These are phyloP conservation scores for Calonectria honghensis DNA, from an alignment of 2,329 filamentous ascomycete species.

Conservation along the genomic window DNA sequence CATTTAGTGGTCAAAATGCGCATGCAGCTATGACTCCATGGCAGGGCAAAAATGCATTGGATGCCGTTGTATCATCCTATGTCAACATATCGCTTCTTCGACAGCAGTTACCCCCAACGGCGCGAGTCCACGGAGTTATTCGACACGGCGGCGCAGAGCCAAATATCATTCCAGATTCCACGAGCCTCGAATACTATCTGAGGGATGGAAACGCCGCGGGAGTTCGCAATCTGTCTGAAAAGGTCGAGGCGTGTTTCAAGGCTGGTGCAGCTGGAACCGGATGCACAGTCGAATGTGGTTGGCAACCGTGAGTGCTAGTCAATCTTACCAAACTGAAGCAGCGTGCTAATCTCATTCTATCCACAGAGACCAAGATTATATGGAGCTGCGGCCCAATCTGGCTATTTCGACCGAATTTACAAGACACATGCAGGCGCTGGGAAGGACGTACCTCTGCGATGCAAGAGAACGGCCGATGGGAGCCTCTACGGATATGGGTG, in stretches of 20 bases:
- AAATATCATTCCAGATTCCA: conserved; percentile 74
- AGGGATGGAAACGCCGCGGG: conserved; percentile 58
- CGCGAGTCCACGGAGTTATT: conserved; percentile 71
- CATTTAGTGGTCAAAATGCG: conserved; percentile 72
- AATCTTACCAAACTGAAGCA: neutral
- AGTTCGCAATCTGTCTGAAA: conserved; percentile 55
- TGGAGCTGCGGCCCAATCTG: conserved; percentile 47
- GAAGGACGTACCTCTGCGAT: conserved; percentile 38
- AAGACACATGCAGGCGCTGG: conserved; percentile 49
- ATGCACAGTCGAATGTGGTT: conserved; percentile 65
- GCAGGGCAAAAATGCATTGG: conserved; percentile 76
- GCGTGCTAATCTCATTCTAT: neutral
- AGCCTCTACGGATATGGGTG: conserved; percentile 53
- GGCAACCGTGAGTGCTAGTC: conserved; percentile 39
- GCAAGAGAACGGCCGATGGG: conserved; percentile 45
- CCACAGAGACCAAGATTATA: conserved; percentile 48
- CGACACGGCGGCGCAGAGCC: conserved; percentile 71
- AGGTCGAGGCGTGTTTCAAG: conserved; percentile 64
- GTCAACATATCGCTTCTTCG: conserved; percentile 70
- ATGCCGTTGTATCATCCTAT: conserved; percentile 71
- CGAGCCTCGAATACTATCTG: conserved; percentile 61
- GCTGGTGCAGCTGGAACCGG: conserved; percentile 66
- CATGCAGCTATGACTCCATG: conserved; percentile 76
- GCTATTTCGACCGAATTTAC: conserved; percentile 43
- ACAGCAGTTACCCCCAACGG: conserved; percentile 73